Evolutionary conservation across 768 basidiomycete species (phyloP).

Genomic region (Coprinopsis strossmayeri): DNA sequence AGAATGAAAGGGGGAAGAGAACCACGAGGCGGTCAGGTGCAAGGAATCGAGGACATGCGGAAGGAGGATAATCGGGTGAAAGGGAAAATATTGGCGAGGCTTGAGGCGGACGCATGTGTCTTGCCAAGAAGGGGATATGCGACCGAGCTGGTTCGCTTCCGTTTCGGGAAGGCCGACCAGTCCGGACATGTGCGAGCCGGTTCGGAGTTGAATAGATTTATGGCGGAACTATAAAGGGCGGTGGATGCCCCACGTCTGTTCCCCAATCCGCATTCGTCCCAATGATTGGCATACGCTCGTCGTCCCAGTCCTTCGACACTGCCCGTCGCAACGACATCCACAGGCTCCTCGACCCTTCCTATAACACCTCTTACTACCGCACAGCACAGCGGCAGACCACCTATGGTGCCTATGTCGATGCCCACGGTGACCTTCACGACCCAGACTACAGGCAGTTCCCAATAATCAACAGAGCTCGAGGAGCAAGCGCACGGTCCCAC

Average conservation of each 20-base stretch:
- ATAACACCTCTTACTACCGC: slow-evolving; percentile 10
- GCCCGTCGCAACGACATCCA: slow-evolving; percentile 10
- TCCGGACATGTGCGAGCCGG: not conserved
- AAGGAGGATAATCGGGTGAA: slow-evolving; percentile 2
- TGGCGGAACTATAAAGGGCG: not conserved
- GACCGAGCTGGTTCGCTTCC: slow-evolving; percentile 1
- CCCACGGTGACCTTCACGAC: slow-evolving; percentile 15
- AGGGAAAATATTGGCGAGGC: slow-evolving; percentile 3
- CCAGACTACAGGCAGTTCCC: slow-evolving; percentile 16
- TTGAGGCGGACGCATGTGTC: not conserved
- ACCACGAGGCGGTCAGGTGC: slow-evolving; percentile 4
- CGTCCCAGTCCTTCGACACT: slow-evolving; percentile 1
- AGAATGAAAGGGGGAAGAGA: not conserved
- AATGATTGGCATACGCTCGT: slow-evolving; percentile 8
- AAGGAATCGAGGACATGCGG: not conserved
- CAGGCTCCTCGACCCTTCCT: slow-evolving; percentile 16
- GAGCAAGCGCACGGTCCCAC: not conserved
- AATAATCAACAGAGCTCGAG: slow-evolving; percentile 5
- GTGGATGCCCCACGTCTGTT: not conserved
- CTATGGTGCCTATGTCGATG: slow-evolving; percentile 12
- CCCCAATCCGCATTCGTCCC: not conserved
- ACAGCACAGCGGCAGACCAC: not conserved
- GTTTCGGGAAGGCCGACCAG: not conserved
- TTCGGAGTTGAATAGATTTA: not conserved
- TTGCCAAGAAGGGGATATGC: not conserved